Conservation (phyloP, 1,139 yeast genomes). For the Lipomyces yarrowii region DNA sequence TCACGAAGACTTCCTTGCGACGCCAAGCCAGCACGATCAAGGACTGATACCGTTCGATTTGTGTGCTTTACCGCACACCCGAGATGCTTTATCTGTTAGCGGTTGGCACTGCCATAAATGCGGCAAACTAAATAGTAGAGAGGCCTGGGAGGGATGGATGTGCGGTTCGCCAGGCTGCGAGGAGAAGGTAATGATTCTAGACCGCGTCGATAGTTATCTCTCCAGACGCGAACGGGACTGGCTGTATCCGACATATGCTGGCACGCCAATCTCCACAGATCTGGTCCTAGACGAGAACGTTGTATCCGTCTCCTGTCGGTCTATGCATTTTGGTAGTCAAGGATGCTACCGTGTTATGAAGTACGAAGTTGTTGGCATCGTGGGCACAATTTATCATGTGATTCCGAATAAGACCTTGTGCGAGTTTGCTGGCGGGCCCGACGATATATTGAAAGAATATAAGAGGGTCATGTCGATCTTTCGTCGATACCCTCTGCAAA, state of each 20-base stretch:
- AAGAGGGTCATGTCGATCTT: slow-evolving; percentile 8
- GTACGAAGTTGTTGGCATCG: background rate
- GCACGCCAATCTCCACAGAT: slow-evolving; percentile 5
- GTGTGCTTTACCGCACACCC: background rate
- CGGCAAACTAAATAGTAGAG: slow-evolving; percentile 12
- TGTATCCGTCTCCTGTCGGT: background rate
- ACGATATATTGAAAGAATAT: slow-evolving; percentile 8
- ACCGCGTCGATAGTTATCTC: slow-evolving; percentile 5
- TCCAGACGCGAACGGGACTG: slow-evolving; percentile 3
- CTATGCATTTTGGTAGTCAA: background rate
- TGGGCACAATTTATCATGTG: slow-evolving; percentile 13
- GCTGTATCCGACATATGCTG: background rate
- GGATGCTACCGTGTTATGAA: background rate
- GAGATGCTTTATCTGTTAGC: slow-evolving; percentile 2
- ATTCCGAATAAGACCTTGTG: background rate
- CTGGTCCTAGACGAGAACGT: background rate
- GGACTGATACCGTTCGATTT: background rate
- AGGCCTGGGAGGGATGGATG: slow-evolving; percentile 16
- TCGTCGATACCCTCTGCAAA: slow-evolving; percentile 11
- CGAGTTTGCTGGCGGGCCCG: slow-evolving; percentile 1
- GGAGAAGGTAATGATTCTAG: slow-evolving; percentile 1
- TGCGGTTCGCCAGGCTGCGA: slow-evolving; percentile 6
- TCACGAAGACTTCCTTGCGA: slow-evolving; percentile 3
- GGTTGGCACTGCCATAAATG: slow-evolving; percentile 17
- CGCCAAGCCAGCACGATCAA: background rate